Base-by-base conservation (phyloP, 2,329 filamentous ascomycete genomes). In the Fusarium sp. region DNA sequence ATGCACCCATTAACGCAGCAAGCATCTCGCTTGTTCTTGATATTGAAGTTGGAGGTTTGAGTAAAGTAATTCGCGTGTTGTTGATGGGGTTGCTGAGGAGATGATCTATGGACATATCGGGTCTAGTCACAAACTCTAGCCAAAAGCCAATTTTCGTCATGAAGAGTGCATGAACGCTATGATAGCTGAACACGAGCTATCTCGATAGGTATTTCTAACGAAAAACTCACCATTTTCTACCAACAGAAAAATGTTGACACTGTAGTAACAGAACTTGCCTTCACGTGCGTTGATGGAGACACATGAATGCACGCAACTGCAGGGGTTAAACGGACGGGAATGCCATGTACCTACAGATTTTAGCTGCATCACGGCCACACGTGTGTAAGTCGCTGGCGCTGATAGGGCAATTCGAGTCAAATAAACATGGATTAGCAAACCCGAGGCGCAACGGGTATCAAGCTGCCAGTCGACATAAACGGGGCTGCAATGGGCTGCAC, bases 351-450 rank as follows among this genome's bases (percentile, higher is more conserved):
- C 65, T 65, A 36, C 32, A 54, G 50, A 56, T 56, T 59, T 46
- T 43, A 57, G 56, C 20, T 49, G 30, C 48, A 48, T 47, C 49
- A 56, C 44, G 26, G 51, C 49, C 43, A 57, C 66, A 68, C 66
- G 66, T 68, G 66, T 67, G 36, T 43, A 56, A 56, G 62, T 45
- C 34, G 34, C 38, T n/a, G 56, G 14, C 15, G 46, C 34, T 68
- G 66, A 68, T 68, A 68, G 66, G 66, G n/a, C 62, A 68, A 69
- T 67, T 62, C 21, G 26, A 43, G 40, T 36, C 32, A 21, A 23
- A n/a, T 21, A 47, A 47, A 19, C 19, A 58, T 38, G 43, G 21
- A 32, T 30, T 43, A 54, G 1, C 26, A 45, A n/a, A 52, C 30
- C 28, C 51, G 46, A 62, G 42, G 49, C 40, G 62, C 19, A 23